Evolutionary conservation across 352 stramenopile genomes (phyloP).

Genomic region (Hyaloperonospora arabidopsidis): DNA sequence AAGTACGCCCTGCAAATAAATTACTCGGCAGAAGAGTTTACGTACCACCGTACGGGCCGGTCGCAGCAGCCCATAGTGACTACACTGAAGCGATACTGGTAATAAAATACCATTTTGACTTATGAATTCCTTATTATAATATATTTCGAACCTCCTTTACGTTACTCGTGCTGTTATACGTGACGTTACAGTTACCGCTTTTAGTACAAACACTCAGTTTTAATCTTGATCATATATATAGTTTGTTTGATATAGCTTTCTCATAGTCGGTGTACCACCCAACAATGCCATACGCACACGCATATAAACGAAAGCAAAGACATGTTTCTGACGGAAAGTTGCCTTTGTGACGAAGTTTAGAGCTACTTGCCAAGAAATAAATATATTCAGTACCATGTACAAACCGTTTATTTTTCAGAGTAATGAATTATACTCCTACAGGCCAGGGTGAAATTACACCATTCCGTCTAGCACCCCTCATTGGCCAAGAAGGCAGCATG

Average conservation of each 20-base stretch:
- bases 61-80: slow-evolving; percentile 45
- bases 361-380: slow-evolving; percentile 67
- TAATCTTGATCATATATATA: slow-evolving; percentile 39
- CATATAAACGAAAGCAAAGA: slow-evolving; percentile 73
- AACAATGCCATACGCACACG: slow-evolving; percentile 70
- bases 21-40: slow-evolving; percentile 59
- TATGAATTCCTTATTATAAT: slow-evolving; percentile 78
- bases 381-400: slow-evolving; percentile 80
- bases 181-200: slow-evolving; percentile 41
- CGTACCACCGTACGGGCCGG: slow-evolving; percentile 45
- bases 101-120: slow-evolving; percentile 75
- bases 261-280: slow-evolving; percentile 53
- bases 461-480: slow-evolving; percentile 74
- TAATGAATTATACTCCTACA: slow-evolving; percentile 79
- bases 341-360: slow-evolving; percentile 65
- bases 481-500: slow-evolving; percentile 55
- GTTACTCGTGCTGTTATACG: slow-evolving; percentile 55
- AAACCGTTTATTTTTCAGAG: slow-evolving; percentile 78
- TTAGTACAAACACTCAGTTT: slow-evolving; percentile 34
- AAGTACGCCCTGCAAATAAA: slow-evolving; percentile 59
- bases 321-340: slow-evolving; percentile 78
- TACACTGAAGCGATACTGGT: slow-evolving; percentile 78
- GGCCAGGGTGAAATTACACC: slow-evolving; percentile 72
- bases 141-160: slow-evolving; percentile 68
- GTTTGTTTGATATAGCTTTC: slow-evolving; percentile 53